phyloP scores from a whole-genome alignment of 2,329 filamentous ascomycete genomes.

The Claviceps paspali region DNA sequence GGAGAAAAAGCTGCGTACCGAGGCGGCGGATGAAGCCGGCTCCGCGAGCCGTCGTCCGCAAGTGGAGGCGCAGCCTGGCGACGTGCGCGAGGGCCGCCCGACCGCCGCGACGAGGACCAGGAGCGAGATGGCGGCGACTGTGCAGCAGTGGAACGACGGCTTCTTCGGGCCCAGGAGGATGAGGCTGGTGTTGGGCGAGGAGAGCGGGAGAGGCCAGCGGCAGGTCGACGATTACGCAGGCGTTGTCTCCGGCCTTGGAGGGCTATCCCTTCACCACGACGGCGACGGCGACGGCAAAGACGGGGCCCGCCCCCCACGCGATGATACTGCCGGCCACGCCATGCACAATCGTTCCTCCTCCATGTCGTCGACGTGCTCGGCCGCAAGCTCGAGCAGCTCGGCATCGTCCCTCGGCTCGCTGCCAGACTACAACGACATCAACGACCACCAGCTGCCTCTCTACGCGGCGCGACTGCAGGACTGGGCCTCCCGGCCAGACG shows the following conservation, averaged over 20 bases:
- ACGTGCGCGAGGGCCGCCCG: slow-evolving; percentile 13
- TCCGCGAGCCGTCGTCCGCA: slow-evolving; percentile 12
- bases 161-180: slow-evolving; percentile 39
- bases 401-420: slow-evolving; percentile 32
- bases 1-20: slow-evolving; percentile 32
- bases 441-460: slow-evolving; percentile 31
- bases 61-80: slow-evolving; percentile 27
- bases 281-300: no score
- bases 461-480: slow-evolving; percentile 27
- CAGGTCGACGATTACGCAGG: no score
- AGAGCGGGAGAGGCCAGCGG: slow-evolving; percentile 5
- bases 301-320: no score
- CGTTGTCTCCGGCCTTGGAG: slow-evolving; percentile 13
- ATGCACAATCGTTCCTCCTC: slow-evolving; percentile 15
- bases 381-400: slow-evolving; percentile 19
- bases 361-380: slow-evolving; percentile 20
- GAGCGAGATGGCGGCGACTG: slow-evolving; percentile 18
- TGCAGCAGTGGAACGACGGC: slow-evolving; percentile 39
- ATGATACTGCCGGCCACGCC: no score
- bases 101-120: slow-evolving; percentile 8
- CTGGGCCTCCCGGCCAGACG: slow-evolving; percentile 35
- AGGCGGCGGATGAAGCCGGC: slow-evolving; percentile 17
- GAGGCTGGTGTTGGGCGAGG: slow-evolving; percentile 20
- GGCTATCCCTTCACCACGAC: slow-evolving; percentile 26
- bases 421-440: slow-evolving; percentile 35